Base-by-base conservation (phyloP, 768 basidiomycete genomes). In the Mycena alexandri region DNA sequence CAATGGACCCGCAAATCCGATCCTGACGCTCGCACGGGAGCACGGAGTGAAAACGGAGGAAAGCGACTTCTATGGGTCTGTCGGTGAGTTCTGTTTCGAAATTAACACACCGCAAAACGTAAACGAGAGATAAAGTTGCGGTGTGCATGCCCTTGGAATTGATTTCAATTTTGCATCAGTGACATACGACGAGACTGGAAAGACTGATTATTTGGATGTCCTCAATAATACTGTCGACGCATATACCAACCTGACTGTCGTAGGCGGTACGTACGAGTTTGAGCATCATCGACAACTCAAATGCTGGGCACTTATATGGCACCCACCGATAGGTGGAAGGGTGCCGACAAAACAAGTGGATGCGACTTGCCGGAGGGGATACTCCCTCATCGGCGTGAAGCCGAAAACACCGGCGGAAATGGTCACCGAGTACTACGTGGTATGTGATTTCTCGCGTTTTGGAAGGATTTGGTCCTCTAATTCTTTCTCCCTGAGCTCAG, bases 391-490 rank as follows among this genome's bases (percentile, higher is more conserved):
- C 48, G 86, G 86, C 21, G 77, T 80, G 19, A 84, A 81, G 54
- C 81, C 86, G 1, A 74, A 74, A 82, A 74, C 61, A 82, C 78
- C 81, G 4, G 82, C 86, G 67, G 85, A 84, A 38, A 76, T 75
- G 61, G 90, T 82, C 13, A 79, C 86, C 4, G 89, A 91, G 73
- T 92, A 91, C 72, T 89, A 80, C 63, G 77, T 84, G 66, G 84
- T 86, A 57, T 76, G 84, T 71, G 65, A 10, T 9, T 29, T 29
- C 29, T 29, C 29, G 29, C 29, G 29, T 29, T 29, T 29, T 29
- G 6, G 29, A 19, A 47, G 29, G 29, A 29, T 29, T 29, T 29
- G 29, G 29, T 29, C 29, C 29, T 29, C 29, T 29, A 29, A 29
- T 29, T 29, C 29, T 29, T 29, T 29, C 29, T 29, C 29, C 29